Percentiles rank a stretch among this genome's conserved stretches.
Conservation (phyloP, 208 protist genomes). For the Trypanosomatidae sp. region DNA sequence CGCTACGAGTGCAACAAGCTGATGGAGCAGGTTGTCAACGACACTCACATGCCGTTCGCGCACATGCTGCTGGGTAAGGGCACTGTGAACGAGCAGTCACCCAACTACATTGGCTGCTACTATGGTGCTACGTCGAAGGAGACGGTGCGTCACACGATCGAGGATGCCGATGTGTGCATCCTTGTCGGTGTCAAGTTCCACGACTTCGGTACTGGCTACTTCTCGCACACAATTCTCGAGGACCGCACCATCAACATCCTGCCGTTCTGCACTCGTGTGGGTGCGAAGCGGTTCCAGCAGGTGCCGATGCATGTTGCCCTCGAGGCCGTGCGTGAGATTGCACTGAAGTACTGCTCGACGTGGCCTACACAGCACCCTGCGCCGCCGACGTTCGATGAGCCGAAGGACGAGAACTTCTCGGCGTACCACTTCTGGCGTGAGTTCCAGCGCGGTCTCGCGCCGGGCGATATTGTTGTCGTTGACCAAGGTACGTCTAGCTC, state of each 20-base stretch:
- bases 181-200: slow-evolving; percentile 30
- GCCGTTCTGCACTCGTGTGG: slow-evolving; percentile 9
- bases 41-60: slow-evolving; percentile 15
- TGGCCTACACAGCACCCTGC: slow-evolving; percentile 5
- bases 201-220: slow-evolving; percentile 30
- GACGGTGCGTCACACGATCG: slow-evolving; percentile 4
- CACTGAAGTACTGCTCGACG: slow-evolving; percentile 7
- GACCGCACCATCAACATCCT: slow-evolving; percentile 10
- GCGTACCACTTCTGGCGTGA: slow-evolving; percentile 24
- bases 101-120: slow-evolving; percentile 20
- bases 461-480: slow-evolving; percentile 20
- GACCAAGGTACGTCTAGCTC: slow-evolving; percentile 28
- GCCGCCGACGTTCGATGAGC: slow-evolving; percentile 6
- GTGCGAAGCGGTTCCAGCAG: background rate
- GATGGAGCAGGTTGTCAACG: slow-evolving; percentile 16
- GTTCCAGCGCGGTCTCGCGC: slow-evolving; percentile 11
- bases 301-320: slow-evolving; percentile 15
- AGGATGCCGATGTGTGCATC: slow-evolving; percentile 12
- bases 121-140: slow-evolving; percentile 5
- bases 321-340: slow-evolving; percentile 7
- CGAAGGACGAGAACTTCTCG: slow-evolving; percentile 8
- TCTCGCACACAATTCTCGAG: slow-evolving; percentile 14
- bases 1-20: slow-evolving; percentile 13
- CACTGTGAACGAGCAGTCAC: slow-evolving; percentile 25
- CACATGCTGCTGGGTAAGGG: slow-evolving; percentile 27